These are phyloP conservation scores for Noccaea bulbosa DNA, from an alignment of 345 rosid species.

Conservation along the genomic window DNA sequence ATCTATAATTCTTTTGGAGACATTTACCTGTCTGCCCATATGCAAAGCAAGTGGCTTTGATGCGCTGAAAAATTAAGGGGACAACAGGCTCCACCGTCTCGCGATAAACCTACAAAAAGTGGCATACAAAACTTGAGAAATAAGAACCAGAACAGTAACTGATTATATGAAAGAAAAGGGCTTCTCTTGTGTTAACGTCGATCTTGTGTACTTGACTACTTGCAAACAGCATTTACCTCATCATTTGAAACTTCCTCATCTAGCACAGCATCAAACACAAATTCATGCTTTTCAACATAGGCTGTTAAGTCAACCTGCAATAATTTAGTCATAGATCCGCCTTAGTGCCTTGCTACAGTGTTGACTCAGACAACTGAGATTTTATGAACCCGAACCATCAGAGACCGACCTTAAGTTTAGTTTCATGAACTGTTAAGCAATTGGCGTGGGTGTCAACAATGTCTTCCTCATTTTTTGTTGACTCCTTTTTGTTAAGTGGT, in stretches of 20 bases:
- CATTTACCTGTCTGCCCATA: slow-evolving; percentile 92
- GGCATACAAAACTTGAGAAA: slow-evolving; percentile 27
- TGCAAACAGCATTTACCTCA: slow-evolving; percentile 56
- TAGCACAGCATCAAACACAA: slow-evolving; percentile 92
- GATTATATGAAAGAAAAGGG: slow-evolving; percentile 1
- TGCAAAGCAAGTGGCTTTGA: slow-evolving; percentile 98
- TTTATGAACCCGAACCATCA: slow-evolving; percentile 13
- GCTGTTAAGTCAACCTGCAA: slow-evolving; percentile 95
- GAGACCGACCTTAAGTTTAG: slow-evolving; percentile 83
- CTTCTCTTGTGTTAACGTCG: background rate
- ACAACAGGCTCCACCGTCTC: slow-evolving; percentile 97
- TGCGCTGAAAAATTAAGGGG: slow-evolving; percentile 89
- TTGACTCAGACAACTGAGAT: slow-evolving; percentile 10
- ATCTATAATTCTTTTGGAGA: slow-evolving; percentile 20
- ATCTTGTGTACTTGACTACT: background rate
- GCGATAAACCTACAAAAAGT: slow-evolving; percentile 65
- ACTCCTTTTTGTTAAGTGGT: slow-evolving; percentile 94
- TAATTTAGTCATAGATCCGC: slow-evolving; percentile 20
- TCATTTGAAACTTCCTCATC: slow-evolving; percentile 98
- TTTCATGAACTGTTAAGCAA: slow-evolving; percentile 84
- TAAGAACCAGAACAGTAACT: background rate
- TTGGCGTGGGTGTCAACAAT: slow-evolving; percentile 79
- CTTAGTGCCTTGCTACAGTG: slow-evolving; percentile 8
- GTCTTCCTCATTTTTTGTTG: slow-evolving; percentile 92
- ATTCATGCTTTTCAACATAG: slow-evolving; percentile 91